Percentiles rank a stretch among this genome's conserved stretches.
Conservation (phyloP, 164 flowering plant species). For the Kingdonia uniflora region DNA sequence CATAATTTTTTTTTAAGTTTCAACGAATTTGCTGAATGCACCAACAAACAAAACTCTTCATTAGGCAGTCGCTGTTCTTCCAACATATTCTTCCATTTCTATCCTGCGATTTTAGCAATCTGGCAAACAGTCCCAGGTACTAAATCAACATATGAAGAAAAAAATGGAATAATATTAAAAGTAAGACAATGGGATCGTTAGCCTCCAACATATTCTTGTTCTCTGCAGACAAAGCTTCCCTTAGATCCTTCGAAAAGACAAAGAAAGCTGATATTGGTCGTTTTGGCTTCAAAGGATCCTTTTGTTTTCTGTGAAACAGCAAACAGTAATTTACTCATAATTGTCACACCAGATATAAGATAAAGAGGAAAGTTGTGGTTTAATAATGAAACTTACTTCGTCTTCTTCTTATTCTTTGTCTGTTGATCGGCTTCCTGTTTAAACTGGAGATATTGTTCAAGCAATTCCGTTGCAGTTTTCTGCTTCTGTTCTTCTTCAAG, state of each 20-base stretch:
- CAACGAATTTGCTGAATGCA: too few relatives aligned
- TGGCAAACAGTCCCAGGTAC: constrained; percentile 11
- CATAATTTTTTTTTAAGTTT: too few relatives aligned
- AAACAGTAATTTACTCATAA: background rate
- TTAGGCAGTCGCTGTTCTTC: constrained; percentile 52
- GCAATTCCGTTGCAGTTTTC: constrained; percentile 85
- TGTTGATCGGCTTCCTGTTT: constrained; percentile 56
- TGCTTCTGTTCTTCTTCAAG: constrained; percentile 87
- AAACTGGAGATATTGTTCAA: constrained; percentile 80
- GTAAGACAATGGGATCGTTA: too few relatives aligned
- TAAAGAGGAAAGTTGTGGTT: background rate
- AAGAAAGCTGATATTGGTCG: constrained; percentile 71
- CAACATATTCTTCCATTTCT: constrained; percentile 84
- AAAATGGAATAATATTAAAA: too few relatives aligned
- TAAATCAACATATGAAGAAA: background rate
- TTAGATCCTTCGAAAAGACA: constrained; percentile 55
- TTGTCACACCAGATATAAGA: too few relatives aligned
- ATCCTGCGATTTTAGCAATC: constrained; percentile 66
- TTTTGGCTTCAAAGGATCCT: constrained; percentile 88
- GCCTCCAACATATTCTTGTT: constrained; percentile 63
- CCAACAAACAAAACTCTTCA: constrained; percentile 41
- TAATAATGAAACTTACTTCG: constrained; percentile 30
- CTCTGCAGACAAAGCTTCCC: constrained; percentile 45
- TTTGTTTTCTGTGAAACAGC: constrained; percentile 36
- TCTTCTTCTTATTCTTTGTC: constrained; percentile 27